phyloP scores from a whole-genome alignment of 768 basidiomycete species.

The Pulveroboletus sp. region DNA sequence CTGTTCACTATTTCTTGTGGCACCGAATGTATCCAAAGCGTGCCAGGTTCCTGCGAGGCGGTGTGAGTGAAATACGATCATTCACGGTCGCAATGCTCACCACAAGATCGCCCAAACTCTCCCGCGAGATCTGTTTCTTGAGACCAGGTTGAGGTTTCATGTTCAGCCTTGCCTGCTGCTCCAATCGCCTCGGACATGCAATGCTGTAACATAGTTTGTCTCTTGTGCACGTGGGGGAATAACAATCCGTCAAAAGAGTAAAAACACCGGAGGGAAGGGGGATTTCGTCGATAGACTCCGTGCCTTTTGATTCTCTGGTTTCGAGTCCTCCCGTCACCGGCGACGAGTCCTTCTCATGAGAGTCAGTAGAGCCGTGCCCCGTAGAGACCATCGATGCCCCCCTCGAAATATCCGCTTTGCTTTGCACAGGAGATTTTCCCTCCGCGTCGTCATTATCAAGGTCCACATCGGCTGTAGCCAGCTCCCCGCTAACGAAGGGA shows the following conservation, averaged over 20 bases:
- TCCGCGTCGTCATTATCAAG: slow-evolving; percentile 35
- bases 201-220: slow-evolving; percentile 97
- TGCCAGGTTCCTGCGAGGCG: slow-evolving; percentile 63
- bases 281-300: slow-evolving; percentile 52
- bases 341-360: slow-evolving; percentile 32
- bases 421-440: slow-evolving; percentile 25
- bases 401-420: slow-evolving; percentile 14
- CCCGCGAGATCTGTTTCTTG: slow-evolving; percentile 75
- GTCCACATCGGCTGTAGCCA: slow-evolving; percentile 35
- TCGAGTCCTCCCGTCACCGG: slow-evolving; percentile 21
- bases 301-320: slow-evolving; percentile 33
- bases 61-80: slow-evolving; percentile 5
- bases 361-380: slow-evolving; percentile 33
- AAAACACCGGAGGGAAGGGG: slow-evolving; percentile 90
- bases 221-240: slow-evolving; percentile 93
- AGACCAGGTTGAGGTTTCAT: slow-evolving; percentile 91
- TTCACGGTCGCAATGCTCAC: slow-evolving; percentile 35
- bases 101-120: slow-evolving; percentile 76
- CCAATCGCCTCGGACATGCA: slow-evolving; percentile 87
- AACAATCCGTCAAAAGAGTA: slow-evolving; percentile 94
- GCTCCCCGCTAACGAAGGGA: slow-evolving; percentile 79
- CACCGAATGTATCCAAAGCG: slow-evolving; percentile 94
- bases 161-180: slow-evolving; percentile 91
- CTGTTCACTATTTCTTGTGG: slow-evolving; percentile 91
- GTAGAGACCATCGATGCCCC: slow-evolving; percentile 24